These are phyloP conservation scores for Albophoma yamanashiensis DNA, from an alignment of 2,329 filamentous ascomycete species.

Conservation along the genomic window DNA sequence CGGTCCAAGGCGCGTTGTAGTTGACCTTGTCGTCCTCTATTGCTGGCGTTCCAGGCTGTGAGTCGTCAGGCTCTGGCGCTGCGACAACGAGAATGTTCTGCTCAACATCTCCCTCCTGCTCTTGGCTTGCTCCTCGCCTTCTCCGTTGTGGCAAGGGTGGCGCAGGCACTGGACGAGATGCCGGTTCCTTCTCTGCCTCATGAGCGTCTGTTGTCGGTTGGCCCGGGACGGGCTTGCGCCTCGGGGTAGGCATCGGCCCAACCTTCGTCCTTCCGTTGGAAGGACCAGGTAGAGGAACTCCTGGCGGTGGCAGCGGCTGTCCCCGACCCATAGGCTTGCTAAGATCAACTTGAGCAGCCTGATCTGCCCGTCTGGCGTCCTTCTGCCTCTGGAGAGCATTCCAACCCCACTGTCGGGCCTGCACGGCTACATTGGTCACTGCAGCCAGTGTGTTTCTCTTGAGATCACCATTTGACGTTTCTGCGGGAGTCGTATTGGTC, in stretches of 20 bases:
- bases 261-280: conserved; percentile 51
- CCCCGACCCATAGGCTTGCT: conserved; percentile 71
- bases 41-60: conserved; percentile 42
- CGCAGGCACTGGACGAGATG: conserved; percentile 11
- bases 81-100: conserved; percentile 53
- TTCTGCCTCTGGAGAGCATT: conserved; percentile 43
- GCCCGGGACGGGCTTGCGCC: conserved; percentile 43
- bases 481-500: conserved; percentile 22
- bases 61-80: conserved; percentile 52
- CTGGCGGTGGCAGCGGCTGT: conserved; percentile 70
- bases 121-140: conserved; percentile 23
- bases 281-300: conserved; percentile 59
- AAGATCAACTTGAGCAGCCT: conserved; percentile 29
- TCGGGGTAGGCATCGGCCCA: conserved; percentile 46
- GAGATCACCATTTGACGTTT: conserved; percentile 21
- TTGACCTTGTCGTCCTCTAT: conserved; percentile 22
- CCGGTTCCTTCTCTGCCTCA: conserved; percentile 19
- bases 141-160: conserved; percentile 39
- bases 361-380: conserved; percentile 25
- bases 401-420: conserved; percentile 49
- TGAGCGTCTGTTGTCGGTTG: conserved; percentile 8
- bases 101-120: conserved; percentile 24
- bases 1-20: conserved; percentile 8
- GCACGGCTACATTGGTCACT: conserved; percentile 42
- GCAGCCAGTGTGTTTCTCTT: conserved; percentile 43